Evolutionary conservation across 148 eudicot species (phyloP), one percentile per base, ranked within the genome.

Genomic region (Drosera capensis): DNA sequence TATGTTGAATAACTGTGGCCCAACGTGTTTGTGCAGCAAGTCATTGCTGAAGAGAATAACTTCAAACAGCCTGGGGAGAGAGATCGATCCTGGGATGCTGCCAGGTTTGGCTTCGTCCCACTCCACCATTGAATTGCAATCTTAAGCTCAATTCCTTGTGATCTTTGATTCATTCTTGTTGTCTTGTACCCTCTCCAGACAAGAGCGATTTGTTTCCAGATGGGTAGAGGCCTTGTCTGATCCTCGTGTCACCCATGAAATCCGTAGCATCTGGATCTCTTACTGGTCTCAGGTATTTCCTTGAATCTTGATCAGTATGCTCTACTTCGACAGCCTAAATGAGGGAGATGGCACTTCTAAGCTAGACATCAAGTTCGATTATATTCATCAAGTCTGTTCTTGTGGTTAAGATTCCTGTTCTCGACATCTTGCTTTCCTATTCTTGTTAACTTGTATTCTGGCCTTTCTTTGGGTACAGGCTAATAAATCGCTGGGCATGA

Each of bases 21-120:
- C 9, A 3, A 28, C 9, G 31, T 9, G 31, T 3, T 9, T 28
- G 31, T 70, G 64, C 64, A 79, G 87, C 47, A 58, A 55, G 30
- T 75, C 23, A 75, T 82, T 67, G 68, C 59, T 40, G 79, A 82
- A 48, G 83, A 75, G 59, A 79, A 79, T 71, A 73, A 79, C 62
- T 79, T 82, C 66, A 82, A 75, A 75, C 80, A 78, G 64, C 94
- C 94, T 43, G 94, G 94, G 53, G 86, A 78, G 60, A 62, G 83
- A 63, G 78, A 75, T 74, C 55, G 80, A 40, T 65, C 94, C 16
- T 75, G 66, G 59, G 77, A 67, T 21, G 68, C 94, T 13, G 83
- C 74, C 56, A 82, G 86, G 94, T 25, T 3, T 22, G 8, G 23
- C 14, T n/a, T 21, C 45, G 8, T 41, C n/a, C n/a, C n/a, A n/a